These are phyloP conservation scores for Penicillium paneum DNA, from an alignment of 2,329 filamentous ascomycete species.

Conservation along the genomic window DNA sequence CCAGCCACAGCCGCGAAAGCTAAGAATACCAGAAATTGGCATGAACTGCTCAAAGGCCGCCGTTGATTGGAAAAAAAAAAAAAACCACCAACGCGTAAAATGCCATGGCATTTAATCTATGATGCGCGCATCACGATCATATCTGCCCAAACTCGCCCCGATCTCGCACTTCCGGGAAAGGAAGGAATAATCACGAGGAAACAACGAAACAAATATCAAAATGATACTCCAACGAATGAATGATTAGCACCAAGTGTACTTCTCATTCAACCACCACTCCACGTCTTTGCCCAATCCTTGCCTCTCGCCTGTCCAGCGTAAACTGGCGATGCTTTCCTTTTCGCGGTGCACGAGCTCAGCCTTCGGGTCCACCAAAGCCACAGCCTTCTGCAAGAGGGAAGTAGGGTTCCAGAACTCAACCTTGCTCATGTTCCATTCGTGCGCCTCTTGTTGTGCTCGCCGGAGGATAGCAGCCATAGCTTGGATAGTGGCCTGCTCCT, in stretches of 20 bases:
- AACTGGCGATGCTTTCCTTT: conserved; percentile 45
- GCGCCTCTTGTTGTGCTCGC: conserved; percentile 67
- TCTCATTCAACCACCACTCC: conserved; percentile 49
- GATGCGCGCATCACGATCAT: conserved; percentile 14
- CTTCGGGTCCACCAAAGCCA: conserved; percentile 37
- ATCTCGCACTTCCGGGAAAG: not conserved
- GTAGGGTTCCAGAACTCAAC: conserved; percentile 84
- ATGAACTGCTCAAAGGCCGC: conserved; percentile 42
- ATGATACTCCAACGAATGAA: not conserved
- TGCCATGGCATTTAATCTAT: conserved; percentile 14
- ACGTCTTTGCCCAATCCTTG: conserved; percentile 38
- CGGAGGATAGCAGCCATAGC: conserved; percentile 62
- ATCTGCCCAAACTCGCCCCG: conserved; percentile 16
- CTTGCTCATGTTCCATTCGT: conserved; percentile 64
- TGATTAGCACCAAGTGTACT: conserved; percentile 49
- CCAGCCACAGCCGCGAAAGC: conserved; percentile 23
- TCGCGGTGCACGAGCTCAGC: conserved; percentile 45
- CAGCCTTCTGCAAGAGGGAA: conserved; percentile 48
- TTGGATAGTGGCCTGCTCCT: conserved; percentile 50
- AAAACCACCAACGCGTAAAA: not conserved
- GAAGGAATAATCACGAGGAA: conserved; percentile 4
- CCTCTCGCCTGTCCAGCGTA: conserved; percentile 47
- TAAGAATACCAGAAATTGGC: conserved; percentile 43
- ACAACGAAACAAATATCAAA: conserved; percentile 9
- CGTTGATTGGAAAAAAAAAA: conserved; percentile 20